A percentile compares a stretch with the other conserved stretches of the same genome.
Conservation (phyloP, 257 asterid genomes). For the Nicotiana undulata region DNA sequence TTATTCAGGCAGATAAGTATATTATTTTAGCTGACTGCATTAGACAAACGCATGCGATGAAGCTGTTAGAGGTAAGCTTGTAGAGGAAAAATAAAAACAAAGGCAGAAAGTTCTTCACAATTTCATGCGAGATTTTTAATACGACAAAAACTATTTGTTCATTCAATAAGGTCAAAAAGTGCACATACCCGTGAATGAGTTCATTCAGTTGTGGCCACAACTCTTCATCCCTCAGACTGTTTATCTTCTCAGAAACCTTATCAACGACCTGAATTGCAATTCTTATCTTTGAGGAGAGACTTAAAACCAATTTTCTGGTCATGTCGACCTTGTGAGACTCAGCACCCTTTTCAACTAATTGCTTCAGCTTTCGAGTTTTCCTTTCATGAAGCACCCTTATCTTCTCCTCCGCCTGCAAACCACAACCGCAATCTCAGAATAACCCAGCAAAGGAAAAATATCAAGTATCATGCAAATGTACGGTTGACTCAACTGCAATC, state of each 20-base stretch:
- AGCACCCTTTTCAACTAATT: constrained; percentile 72
- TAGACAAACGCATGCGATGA: neutral
- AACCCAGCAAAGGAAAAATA: neutral
- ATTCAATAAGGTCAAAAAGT: neutral
- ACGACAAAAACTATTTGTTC: neutral
- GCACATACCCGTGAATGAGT: constrained; percentile 72
- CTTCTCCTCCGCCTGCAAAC: constrained; percentile 80
- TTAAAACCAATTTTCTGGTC: constrained; percentile 64
- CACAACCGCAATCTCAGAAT: neutral
- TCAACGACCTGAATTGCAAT: constrained; percentile 95
- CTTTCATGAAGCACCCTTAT: constrained; percentile 81
- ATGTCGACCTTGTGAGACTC: constrained; percentile 71
- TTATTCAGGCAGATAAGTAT: neutral
- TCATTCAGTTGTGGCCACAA: constrained; percentile 93
- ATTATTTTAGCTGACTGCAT: neutral
- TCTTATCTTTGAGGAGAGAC: constrained; percentile 76
- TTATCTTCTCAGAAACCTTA: constrained; percentile 81
- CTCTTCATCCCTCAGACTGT: constrained; percentile 78
- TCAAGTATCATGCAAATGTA: neutral
- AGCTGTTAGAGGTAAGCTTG: neutral
- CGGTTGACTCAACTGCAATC: neutral
- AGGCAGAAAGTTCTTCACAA: neutral
- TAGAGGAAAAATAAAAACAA: neutral
- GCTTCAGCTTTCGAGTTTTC: constrained; percentile 55
- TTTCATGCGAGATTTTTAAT: neutral